Evolutionary conservation across 2,329 filamentous ascomycete species (phyloP), one percentile per base, ranked within the genome.

Genomic region (Talaromyces marneffei): DNA sequence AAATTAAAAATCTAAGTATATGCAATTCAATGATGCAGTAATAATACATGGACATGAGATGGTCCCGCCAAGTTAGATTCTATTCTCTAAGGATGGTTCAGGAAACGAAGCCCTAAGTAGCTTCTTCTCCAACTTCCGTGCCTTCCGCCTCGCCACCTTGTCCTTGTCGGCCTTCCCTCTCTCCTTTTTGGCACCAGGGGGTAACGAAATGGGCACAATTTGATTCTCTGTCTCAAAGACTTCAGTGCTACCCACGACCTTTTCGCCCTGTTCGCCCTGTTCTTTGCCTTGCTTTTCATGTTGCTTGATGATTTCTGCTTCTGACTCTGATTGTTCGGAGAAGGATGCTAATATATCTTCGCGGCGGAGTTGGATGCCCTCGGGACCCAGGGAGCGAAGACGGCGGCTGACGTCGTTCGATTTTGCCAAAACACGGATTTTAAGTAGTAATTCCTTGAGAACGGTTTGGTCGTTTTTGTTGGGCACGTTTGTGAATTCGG

Each of bases 401-500:
- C 75, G 69, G 40, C 74, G 72, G 60, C 79, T 81, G 23, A 82
- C 79, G 65, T 82, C 78, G 53, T 75, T 76, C 65, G 82, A 77
- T 59, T 72, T 76, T 44, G 79, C 76, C 25, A 85, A 69, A 12
- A 75, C 70, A 57, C 85, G 80, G 8, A 88, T 71, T 63, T 83
- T 84, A 1, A 74, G 74, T 10, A 81, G 76, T 9, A 87, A 78
- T 53, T 81, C 78, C 1, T 73, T 69, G 35, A 87, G 73, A 3
- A 82, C 77, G 56, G 78, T 75, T 3, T 73, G 69, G 39, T 75
- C 74, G 29, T 75, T 68, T 63, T 76, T 68, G 55, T 77, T 71
- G 3, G 77, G 72, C 33, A 72, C 79, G 40, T 71, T 72, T 20
- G 68, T 74, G 70, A 94, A 97, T 74, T 95, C 91, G 0, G 92